phyloP scores from a whole-genome alignment of 257 asterid genomes.

The Verbena officinalis region DNA sequence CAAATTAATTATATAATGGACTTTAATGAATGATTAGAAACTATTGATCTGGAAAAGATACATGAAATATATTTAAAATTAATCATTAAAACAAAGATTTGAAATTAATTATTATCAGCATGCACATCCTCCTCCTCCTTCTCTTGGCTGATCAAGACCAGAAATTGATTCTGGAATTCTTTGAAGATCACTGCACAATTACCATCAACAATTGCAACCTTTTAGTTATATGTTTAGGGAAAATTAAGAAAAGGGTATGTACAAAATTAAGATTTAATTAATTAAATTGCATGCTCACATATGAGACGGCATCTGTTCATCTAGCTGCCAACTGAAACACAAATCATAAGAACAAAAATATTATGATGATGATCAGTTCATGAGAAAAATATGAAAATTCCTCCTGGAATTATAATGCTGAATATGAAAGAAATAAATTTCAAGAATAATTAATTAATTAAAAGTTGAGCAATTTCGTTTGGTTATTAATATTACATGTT shows the following conservation, averaged over 20 bases:
- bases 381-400: no score
- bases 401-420: background rate
- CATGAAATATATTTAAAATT: background rate
- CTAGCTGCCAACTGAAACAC: slow-evolving; percentile 61
- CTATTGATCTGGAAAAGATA: no score
- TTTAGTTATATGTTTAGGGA: background rate
- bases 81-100: background rate
- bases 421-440: background rate
- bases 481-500: slow-evolving; percentile 43
- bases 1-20: no score
- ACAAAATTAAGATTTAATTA: no score
- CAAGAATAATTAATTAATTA: slow-evolving; percentile 28
- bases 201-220: background rate
- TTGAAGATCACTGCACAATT: slow-evolving; percentile 55
- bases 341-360: background rate
- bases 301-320: slow-evolving; percentile 60
- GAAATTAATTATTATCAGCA: slow-evolving; percentile 39
- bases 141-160: slow-evolving; percentile 52
- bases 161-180: slow-evolving; percentile 63
- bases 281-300: slow-evolving; percentile 41
- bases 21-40: no score
- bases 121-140: slow-evolving; percentile 55
- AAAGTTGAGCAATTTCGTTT: background rate
- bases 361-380: no score
- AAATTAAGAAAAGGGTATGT: background rate